Base-by-base conservation (phyloP, 208 protist genomes). In the Acanthamoeba healyi region DNA sequence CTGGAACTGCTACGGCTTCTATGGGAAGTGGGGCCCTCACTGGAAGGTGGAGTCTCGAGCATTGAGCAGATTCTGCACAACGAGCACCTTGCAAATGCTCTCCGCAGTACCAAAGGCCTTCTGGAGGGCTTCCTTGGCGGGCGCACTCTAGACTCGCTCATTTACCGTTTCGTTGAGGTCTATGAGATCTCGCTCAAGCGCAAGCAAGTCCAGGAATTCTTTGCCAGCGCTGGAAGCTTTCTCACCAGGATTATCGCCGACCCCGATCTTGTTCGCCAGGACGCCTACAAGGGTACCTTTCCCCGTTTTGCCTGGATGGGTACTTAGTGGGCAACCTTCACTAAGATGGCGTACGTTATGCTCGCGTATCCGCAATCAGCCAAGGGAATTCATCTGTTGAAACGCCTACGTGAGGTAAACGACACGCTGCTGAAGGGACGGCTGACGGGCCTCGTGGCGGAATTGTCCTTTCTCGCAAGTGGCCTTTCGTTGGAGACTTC, bases 361-460 rank as follows among this genome's bases (percentile, higher is more conserved):
- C n/a, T n/a, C n/a, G n/a, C n/a, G n/a, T n/a, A n/a, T n/a, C n/a
- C n/a, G n/a, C n/a, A n/a, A n/a, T n/a, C 67, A 77, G 67, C 10
- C 36, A 42, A 77, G 34, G 67, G 67, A 14, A 4, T 77, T 2
- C n/a, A 77, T 4, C 36, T 77, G 67, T 7, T 77, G n/a, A 34
- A n/a, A 19, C n/a, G 36, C 9, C 72, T 82, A 38, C 72, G 72
- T 2, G 72, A 82, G 40, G 5, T 82, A 7, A 82, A 82, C 72
- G 72, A 82, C 6, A 82, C 72, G 17, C 7, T 29, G 19, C 42
- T 82, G 36, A 44, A 29, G 42, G 72, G 72, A 4, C 72, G 72
- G 12, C 72, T 82, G 9, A 82, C 72, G 72, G 72, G 72, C 12
- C 38, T 82, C 17, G 72, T 82, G 72, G 72, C 72, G 19, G 72